These are phyloP conservation scores for Venturia effusa DNA, from an alignment of 2,329 filamentous ascomycete species.

Conservation along the genomic window DNA sequence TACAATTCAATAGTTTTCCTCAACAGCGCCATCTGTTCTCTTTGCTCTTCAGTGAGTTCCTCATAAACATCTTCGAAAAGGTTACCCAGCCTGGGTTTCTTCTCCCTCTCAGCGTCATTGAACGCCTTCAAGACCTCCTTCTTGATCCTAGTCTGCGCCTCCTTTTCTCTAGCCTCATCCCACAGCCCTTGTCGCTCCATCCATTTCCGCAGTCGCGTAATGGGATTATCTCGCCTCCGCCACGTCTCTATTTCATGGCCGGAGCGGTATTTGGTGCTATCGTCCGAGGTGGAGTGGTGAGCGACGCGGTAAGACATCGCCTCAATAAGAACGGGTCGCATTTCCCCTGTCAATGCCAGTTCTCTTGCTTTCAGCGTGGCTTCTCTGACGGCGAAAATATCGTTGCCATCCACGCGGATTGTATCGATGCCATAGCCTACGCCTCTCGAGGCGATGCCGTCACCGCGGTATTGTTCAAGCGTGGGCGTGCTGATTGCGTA, in stretches of 20 bases:
- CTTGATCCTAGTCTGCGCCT: constrained; percentile 52
- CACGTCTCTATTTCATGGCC: constrained; percentile 90
- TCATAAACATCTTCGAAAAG: constrained; percentile 90
- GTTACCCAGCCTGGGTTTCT: constrained; percentile 59
- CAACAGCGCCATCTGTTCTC: constrained; percentile 65
- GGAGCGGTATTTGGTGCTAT: constrained; percentile 92
- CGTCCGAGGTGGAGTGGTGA: constrained; percentile 93
- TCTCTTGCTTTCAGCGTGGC: constrained; percentile 66
- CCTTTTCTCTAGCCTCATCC: constrained; percentile 74
- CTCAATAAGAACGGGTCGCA: constrained; percentile 76
- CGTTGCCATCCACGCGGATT: constrained; percentile 86
- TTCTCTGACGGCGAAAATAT: constrained; percentile 79
- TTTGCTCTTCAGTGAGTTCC: constrained; percentile 68
- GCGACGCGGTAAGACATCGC: constrained; percentile 98
- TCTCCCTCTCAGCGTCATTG: constrained; percentile 68
- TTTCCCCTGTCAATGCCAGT: constrained; percentile 70
- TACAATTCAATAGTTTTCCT: constrained; percentile 72
- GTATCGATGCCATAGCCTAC: constrained; percentile 92
- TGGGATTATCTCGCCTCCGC: constrained; percentile 82
- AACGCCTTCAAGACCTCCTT: constrained; percentile 79
- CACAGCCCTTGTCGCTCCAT: constrained; percentile 74
- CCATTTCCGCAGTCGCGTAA: constrained; percentile 79
- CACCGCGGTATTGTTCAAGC: constrained; percentile 80
- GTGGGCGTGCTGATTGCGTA: constrained; percentile 87
- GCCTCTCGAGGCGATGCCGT: constrained; percentile 79